These are phyloP conservation scores for Acacia acuminata DNA, from an alignment of 306 rosid genomes.

Conservation along the genomic window DNA sequence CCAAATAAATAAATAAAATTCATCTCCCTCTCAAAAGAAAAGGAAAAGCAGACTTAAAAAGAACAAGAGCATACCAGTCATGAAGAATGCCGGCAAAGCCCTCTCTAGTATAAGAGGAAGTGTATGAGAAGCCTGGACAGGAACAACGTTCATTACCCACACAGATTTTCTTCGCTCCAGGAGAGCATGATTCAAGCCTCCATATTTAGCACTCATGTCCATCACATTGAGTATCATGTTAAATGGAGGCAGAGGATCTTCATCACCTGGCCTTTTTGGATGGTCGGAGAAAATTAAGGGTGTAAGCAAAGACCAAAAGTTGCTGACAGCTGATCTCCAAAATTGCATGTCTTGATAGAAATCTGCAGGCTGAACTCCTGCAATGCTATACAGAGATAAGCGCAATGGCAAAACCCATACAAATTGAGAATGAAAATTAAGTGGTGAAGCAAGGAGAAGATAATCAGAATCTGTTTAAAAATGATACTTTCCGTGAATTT, in stretches of 20 bases:
- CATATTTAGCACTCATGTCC: conserved; percentile 87
- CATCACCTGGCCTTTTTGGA: conserved; percentile 99
- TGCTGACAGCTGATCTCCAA: conserved; percentile 71
- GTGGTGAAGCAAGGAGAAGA: conserved; percentile 10
- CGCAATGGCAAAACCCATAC: conserved; percentile 5
- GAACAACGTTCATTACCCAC: conserved; percentile 95
- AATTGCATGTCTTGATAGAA: conserved; percentile 72
- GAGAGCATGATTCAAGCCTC: conserved; percentile 78
- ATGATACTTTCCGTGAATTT: conserved; percentile 89
- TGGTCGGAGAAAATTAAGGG: conserved; percentile 99
- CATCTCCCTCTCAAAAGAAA: neutral
- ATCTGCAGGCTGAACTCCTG: conserved; percentile 90
- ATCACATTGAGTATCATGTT: conserved; percentile 92
- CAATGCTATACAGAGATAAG: conserved; percentile 37
- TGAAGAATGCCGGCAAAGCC: conserved; percentile 86
- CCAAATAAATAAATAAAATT: neutral
- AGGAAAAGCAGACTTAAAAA: neutral
- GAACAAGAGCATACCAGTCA: conserved; percentile 67
- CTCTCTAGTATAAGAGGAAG: conserved; percentile 83
- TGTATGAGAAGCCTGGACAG: conserved; percentile 56
- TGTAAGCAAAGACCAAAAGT: conserved; percentile 93
- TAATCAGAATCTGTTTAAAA: neutral
- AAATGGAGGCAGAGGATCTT: conserved; percentile 72
- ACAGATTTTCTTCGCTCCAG: conserved; percentile 72
- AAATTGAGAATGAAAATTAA: conserved; percentile 34